Percentiles rank a stretch among this genome's conserved stretches.
Evolutionary conservation across 2,329 filamentous ascomycete genomes (phyloP).

Genomic region (Diaporthe citrichinensis): DNA sequence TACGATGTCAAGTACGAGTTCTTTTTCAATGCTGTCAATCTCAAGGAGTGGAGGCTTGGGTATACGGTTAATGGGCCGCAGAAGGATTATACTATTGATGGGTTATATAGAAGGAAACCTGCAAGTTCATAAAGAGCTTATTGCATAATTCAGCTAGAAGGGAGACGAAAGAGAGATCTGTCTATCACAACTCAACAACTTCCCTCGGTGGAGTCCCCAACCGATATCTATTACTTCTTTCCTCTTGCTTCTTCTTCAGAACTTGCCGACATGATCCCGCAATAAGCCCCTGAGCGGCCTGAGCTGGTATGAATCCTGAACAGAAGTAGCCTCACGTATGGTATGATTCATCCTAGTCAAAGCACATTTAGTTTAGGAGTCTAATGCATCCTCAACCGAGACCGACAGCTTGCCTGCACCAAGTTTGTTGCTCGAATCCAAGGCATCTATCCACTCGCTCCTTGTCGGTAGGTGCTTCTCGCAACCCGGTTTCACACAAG

Average conservation of each 20-base stretch:
- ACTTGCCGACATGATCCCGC: too few relatives aligned
- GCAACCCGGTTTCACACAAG: background rate
- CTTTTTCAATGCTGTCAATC: slow-evolving; percentile 68
- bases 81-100: slow-evolving; percentile 78
- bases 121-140: background rate
- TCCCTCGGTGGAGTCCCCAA: too few relatives aligned
- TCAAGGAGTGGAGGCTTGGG: slow-evolving; percentile 71
- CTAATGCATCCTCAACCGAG: too few relatives aligned
- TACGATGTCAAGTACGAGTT: slow-evolving; percentile 81
- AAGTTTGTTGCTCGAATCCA: background rate
- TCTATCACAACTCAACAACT: background rate
- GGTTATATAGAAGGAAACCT: slow-evolving; percentile 61
- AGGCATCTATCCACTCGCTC: background rate
- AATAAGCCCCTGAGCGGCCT: too few relatives aligned
- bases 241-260: background rate
- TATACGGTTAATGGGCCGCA: slow-evolving; percentile 79
- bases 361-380: too few relatives aligned
- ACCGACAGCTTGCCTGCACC: too few relatives aligned
- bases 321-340: too few relatives aligned
- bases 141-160: background rate
- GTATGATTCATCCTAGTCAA: too few relatives aligned
- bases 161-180: background rate
- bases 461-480: background rate
- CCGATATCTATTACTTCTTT: background rate
- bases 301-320: too few relatives aligned